phyloP scores from a whole-genome alignment of 2,329 filamentous ascomycete genomes.

The Tricladium varicosporioides region DNA sequence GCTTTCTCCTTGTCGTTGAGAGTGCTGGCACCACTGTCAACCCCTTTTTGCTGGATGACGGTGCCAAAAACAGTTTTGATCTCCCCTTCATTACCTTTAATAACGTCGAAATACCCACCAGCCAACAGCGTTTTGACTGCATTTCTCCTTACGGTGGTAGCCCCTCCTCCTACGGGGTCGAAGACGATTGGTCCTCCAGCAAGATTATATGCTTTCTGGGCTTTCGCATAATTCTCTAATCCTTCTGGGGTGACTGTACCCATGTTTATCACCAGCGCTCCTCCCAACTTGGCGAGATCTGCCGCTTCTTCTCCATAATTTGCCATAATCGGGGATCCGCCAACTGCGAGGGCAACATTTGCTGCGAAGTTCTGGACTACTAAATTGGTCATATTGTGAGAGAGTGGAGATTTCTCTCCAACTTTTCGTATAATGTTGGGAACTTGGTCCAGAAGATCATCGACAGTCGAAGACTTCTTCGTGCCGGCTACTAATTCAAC shows the following conservation, averaged over 20 bases:
- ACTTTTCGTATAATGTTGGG: conserved; percentile 56
- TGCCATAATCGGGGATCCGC: conserved; percentile 92
- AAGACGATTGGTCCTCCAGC: conserved; percentile 74
- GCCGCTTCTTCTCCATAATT: conserved; percentile 78
- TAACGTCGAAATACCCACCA: conserved; percentile 76
- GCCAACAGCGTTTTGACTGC: conserved; percentile 71
- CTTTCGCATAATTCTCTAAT: conserved; percentile 68
- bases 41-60: conserved; percentile 69
- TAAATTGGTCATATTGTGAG: conserved; percentile 96
- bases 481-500: conserved; percentile 11
- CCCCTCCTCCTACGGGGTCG: conserved; percentile 88
- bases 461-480: conserved; percentile 22
- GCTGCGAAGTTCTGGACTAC: conserved; percentile 95
- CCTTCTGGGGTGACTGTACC: conserved; percentile 81
- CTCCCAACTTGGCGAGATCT: conserved; percentile 75
- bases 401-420: conserved; percentile 64
- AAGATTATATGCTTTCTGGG: conserved; percentile 78
- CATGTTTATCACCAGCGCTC: conserved; percentile 89
- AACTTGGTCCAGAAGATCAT: conserved; percentile 24
- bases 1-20: conserved; percentile 55
- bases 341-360: conserved; percentile 81
- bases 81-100: conserved; percentile 93
- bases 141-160: conserved; percentile 69
- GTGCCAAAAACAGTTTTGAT: conserved; percentile 69
- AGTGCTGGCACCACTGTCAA: conserved; percentile 69